These are phyloP conservation scores for Mycena maculata DNA, from an alignment of 768 basidiomycete genomes.

Conservation along the genomic window DNA sequence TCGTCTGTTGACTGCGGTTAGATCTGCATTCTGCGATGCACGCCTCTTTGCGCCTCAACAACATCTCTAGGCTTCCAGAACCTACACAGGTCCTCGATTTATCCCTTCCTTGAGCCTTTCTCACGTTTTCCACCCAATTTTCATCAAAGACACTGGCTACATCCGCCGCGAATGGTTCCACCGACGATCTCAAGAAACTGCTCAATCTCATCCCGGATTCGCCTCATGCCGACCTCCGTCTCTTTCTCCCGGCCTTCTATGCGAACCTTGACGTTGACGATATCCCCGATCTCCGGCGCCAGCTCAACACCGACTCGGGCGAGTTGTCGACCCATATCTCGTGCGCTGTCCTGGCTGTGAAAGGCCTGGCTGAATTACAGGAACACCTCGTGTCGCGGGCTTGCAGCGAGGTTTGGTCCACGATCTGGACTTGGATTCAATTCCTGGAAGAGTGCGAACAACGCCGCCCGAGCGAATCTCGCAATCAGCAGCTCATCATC, in stretches of 20 bases:
- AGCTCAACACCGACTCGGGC: constrained; percentile 2
- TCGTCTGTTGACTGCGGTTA: too few relatives aligned
- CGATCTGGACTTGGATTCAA: constrained; percentile 12
- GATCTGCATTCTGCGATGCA: too few relatives aligned
- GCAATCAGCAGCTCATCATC: background rate
- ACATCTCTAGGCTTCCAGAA: constrained; percentile 3
- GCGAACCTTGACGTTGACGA: constrained; percentile 1
- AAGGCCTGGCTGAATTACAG: constrained; percentile 3
- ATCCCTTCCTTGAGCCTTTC: background rate
- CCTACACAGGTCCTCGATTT: constrained; percentile 1
- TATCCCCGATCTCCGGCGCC: constrained; percentile 1
- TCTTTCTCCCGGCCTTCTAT: constrained; percentile 17
- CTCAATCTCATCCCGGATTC: constrained; percentile 14
- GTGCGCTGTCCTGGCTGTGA: constrained; percentile 1
- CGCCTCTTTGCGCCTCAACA: constrained; percentile 11
- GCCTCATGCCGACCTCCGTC: constrained; percentile 6
- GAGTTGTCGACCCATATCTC: background rate
- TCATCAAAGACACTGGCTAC: background rate
- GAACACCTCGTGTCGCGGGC: constrained; percentile 15
- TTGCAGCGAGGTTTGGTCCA: background rate
- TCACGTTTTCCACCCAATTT: background rate
- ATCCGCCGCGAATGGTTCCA: constrained; percentile 13
- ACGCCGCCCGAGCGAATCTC: background rate
- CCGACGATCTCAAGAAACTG: constrained; percentile 7
- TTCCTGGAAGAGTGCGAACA: constrained; percentile 16